Evolutionary conservation across 495 filamentous ascomycete genomes (phyloP).

Genomic region (Trichoderma parareesei): DNA sequence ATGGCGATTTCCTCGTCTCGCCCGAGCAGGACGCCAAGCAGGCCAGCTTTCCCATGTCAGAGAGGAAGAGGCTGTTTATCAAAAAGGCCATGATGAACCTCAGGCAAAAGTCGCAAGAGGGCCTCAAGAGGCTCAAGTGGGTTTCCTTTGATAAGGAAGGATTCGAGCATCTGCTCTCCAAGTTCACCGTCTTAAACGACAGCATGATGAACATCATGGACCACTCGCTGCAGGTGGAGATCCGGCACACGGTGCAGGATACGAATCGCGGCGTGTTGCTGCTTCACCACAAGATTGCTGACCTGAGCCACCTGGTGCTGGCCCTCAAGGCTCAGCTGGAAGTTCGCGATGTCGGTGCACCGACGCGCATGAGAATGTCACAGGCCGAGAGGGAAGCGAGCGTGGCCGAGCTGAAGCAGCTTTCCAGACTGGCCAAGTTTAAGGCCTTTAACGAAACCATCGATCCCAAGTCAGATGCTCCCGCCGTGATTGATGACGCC

Average conservation of each 20-base stretch:
- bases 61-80: conserved; percentile 29
- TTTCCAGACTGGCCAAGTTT: conserved; percentile 38
- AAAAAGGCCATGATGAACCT: conserved; percentile 32
- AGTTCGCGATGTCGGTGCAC: conserved; percentile 15
- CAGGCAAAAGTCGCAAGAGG: conserved; percentile 23
- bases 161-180: conserved; percentile 32
- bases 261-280: conserved; percentile 38
- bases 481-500: conserved; percentile 20
- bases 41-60: conserved; percentile 29
- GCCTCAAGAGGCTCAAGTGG: conserved; percentile 27
- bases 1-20: conserved; percentile 21
- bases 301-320: conserved; percentile 32
- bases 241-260: conserved; percentile 35
- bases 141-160: conserved; percentile 35
- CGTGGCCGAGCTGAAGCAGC: conserved; percentile 25
- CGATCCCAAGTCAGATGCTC: conserved; percentile 19
- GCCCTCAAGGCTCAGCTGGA: conserved; percentile 30
- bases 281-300: conserved; percentile 33
- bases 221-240: conserved; percentile 34
- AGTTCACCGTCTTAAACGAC: conserved; percentile 35
- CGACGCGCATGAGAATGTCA: conserved; percentile 21
- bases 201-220: conserved; percentile 39
- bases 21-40: conserved; percentile 31
- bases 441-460: conserved; percentile 41
- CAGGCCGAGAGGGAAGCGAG: conserved; percentile 24